These are phyloP conservation scores for Aspergillus nanangensis DNA, from an alignment of 495 filamentous ascomycete species.

Conservation along the genomic window DNA sequence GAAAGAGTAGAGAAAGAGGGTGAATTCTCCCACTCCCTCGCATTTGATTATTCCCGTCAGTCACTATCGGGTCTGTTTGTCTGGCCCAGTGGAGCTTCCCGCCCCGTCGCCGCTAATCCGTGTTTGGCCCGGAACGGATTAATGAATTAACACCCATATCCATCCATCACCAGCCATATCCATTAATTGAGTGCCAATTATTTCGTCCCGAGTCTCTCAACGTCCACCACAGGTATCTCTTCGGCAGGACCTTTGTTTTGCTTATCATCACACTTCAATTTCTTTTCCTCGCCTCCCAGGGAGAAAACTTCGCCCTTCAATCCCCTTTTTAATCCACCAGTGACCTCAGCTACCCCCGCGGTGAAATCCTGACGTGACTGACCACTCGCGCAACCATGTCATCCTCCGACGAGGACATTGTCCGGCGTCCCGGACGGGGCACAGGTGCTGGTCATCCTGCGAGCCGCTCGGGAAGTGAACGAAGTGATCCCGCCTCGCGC, in stretches of 20 bases:
- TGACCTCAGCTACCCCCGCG: too few species aligned
- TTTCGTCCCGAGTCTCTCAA: too few species aligned
- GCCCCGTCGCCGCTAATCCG: slow-evolving; percentile 15
- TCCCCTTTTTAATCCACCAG: not conserved
- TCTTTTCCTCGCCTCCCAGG: not conserved
- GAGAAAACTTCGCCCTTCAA: not conserved
- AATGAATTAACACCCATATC: not conserved
- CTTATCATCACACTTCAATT: too few species aligned
- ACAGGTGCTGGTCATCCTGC: slow-evolving; percentile 17
- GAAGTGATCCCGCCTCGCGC: slow-evolving; percentile 16
- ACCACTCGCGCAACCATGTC: slow-evolving; percentile 22
- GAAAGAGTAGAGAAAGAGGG: too few species aligned
- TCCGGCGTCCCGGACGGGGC: slow-evolving; percentile 36
- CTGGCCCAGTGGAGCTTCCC: slow-evolving; percentile 20
- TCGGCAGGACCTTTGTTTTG: too few species aligned
- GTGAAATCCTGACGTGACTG: too few species aligned
- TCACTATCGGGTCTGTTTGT: slow-evolving; percentile 20
- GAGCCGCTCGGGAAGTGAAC: slow-evolving; percentile 29
- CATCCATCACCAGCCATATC: not conserved
- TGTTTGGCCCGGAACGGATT: slow-evolving; percentile 15
- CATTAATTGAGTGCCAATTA: not conserved
- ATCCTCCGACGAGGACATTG: slow-evolving; percentile 39
- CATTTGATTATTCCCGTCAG: too few species aligned
- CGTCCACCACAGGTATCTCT: too few species aligned
- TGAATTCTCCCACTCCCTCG: too few species aligned